phyloP scores from a whole-genome alignment of 345 rosid species.

The Euphorbia pulcherrima region DNA sequence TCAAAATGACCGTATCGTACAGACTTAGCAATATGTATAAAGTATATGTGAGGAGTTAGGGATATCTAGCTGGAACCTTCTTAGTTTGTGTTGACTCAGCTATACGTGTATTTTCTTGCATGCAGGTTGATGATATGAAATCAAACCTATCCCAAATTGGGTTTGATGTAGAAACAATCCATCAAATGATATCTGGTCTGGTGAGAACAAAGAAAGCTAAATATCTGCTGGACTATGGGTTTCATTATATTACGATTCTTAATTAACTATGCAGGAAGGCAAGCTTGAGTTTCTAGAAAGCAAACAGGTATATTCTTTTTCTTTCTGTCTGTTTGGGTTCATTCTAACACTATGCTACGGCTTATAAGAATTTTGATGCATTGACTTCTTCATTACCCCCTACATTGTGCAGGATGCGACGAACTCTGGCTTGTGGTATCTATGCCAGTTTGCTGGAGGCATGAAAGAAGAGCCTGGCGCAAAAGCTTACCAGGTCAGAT shows the following conservation, averaged over 20 bases:
- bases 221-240: not conserved
- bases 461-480: constrained; percentile 42
- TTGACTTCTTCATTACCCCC: constrained; percentile 2
- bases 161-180: constrained; percentile 55
- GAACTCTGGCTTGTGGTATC: constrained; percentile 68
- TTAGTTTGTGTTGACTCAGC: not conserved
- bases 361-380: constrained; percentile 4
- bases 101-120: constrained; percentile 21
- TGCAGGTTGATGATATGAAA: constrained; percentile 66
- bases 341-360: not conserved
- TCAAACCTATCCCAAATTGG: constrained; percentile 77
- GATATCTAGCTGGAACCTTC: not conserved
- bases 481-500: constrained; percentile 49
- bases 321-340: not conserved
- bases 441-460: constrained; percentile 64
- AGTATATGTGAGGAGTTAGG: not conserved
- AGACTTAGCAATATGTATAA: not conserved
- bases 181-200: constrained; percentile 69
- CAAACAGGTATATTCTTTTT: constrained; percentile 55
- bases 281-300: constrained; percentile 69
- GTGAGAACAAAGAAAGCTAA: constrained; percentile 40
- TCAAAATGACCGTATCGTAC: not conserved
- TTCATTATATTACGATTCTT: constrained; percentile 16
- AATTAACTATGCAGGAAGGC: constrained; percentile 57
- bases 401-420: constrained; percentile 51